Base-by-base conservation (phyloP, 83 land plant genomes). In the Diphasiastrum complanatum region DNA sequence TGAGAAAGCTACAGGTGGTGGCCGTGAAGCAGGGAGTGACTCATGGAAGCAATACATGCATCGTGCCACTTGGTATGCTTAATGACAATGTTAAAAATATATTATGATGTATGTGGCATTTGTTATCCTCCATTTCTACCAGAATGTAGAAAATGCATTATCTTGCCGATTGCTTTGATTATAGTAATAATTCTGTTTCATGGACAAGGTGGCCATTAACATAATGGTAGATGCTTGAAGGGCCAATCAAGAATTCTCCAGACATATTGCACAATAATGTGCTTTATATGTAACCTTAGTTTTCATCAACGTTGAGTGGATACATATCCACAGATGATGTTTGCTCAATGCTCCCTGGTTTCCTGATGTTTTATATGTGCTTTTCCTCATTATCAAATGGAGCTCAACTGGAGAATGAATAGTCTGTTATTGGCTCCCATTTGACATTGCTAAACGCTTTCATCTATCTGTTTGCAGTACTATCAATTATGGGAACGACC, bases 1-100 rank as follows among this genome's bases (percentile, higher is more conserved):
- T 41, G 96, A 89, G 69, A 89, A 89, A 72, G 96, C 91, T 8
- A 89, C 96, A 5, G 91, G 96, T 5, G 96, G 96, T 61, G 92
- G 96, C 35, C 78, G 96, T 58, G 96, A 86, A 78, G 96, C 96
- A 40, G 96, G 96, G 54, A 90, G 92, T 61, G 92, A 90, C 65
- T 90, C 96, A 0, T 90, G 96, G 96, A 86, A 90, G 75, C 88
- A 90, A 47, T 86, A 90, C 68, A 90, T 86, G 96, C 76, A 79
- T 11, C 87, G 96, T 34, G 78, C 91, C 4, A 90, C 92, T 4
- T 90, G 96, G 96, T 90, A 72, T 5, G 4, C 20, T 59, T 16
- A 31, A 22, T 62, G 20, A 40, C 14, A 60, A 19, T 52, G 22
- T 64, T 26, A 27, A 6, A 64, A 29, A 25, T 57, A 14, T 22